phyloP scores from a whole-genome alignment of 2,329 filamentous ascomycete genomes.

The Celoporthe dispersa region DNA sequence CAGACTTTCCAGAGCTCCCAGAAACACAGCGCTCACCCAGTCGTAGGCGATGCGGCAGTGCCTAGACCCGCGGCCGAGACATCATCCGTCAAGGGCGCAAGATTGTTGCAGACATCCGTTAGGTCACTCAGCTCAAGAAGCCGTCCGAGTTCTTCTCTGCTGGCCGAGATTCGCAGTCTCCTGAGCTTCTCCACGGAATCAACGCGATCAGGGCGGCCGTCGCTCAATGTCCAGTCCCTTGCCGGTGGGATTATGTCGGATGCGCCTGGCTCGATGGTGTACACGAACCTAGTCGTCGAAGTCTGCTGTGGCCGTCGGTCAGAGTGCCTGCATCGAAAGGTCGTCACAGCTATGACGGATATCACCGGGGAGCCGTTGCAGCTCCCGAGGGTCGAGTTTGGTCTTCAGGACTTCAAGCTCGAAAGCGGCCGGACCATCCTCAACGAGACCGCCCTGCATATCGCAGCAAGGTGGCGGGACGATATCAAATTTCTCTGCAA shows the following conservation, averaged over 20 bases:
- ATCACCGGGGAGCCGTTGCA: background rate
- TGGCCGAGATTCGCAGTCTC: slow-evolving; percentile 10
- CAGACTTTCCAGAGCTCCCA: no score
- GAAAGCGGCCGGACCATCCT: slow-evolving; percentile 1
- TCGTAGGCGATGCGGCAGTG: background rate
- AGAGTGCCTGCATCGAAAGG: slow-evolving; percentile 6
- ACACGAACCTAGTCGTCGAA: slow-evolving; percentile 5
- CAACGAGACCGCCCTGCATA: slow-evolving; percentile 11
- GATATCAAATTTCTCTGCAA: background rate
- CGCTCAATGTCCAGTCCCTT: background rate
- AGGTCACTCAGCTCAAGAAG: slow-evolving; percentile 10
- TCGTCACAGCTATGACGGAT: slow-evolving; percentile 9
- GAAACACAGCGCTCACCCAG: background rate
- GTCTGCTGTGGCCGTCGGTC: slow-evolving; percentile 8
- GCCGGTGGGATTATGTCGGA: background rate
- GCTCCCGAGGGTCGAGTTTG: slow-evolving; percentile 7
- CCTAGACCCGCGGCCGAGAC: background rate
- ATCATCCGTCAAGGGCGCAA: background rate
- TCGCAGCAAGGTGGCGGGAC: slow-evolving; percentile 5
- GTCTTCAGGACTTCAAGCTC: background rate
- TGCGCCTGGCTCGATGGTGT: background rate
- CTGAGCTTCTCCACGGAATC: slow-evolving; percentile 11
- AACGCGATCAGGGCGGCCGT: background rate
- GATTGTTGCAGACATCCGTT: background rate
- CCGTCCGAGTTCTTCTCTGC: slow-evolving; percentile 9